A percentile compares a stretch with the other conserved stretches of the same genome.
These are phyloP conservation scores for Aspergillus spinulosporus DNA, from an alignment of 2,329 filamentous ascomycete species.

Conservation along the genomic window DNA sequence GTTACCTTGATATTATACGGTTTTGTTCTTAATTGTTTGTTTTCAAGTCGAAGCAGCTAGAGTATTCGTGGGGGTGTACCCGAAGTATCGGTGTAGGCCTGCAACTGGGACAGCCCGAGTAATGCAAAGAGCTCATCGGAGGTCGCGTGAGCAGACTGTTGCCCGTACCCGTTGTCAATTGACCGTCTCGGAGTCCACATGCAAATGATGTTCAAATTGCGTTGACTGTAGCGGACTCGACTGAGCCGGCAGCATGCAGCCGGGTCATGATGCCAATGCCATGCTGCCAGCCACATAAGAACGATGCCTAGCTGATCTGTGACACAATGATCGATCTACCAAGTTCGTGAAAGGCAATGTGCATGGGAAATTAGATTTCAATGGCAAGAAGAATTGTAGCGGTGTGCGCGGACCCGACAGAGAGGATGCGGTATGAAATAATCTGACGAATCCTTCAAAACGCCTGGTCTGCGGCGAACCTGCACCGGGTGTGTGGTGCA, in stretches of 20 bases:
- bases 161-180: too few relatives aligned
- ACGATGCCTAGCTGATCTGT: background rate
- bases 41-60: background rate
- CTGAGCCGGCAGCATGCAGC: conserved; percentile 4
- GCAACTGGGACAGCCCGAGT: background rate
- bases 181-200: background rate
- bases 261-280: background rate
- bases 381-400: conserved; percentile 5
- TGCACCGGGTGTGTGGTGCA: conserved; percentile 4
- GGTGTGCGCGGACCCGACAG: conserved; percentile 18
- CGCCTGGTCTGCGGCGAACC: conserved; percentile 6
- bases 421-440: conserved; percentile 7
- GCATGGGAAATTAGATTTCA: conserved; percentile 5
- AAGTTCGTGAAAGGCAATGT: conserved; percentile 7
- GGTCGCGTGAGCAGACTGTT: conserved; percentile 3
- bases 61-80: background rate
- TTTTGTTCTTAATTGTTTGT: background rate
- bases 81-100: background rate
- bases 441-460: background rate
- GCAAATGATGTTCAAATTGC: background rate
- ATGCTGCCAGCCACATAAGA: background rate
- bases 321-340: conserved; percentile 9
- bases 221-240: conserved; percentile 1
- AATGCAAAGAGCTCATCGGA: background rate
- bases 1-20: background rate